Percentiles rank a stretch among this genome's conserved stretches.
These are phyloP conservation scores for Kodamaea jinghongensis DNA, from an alignment of 805 yeast genomes.

Conservation along the genomic window DNA sequence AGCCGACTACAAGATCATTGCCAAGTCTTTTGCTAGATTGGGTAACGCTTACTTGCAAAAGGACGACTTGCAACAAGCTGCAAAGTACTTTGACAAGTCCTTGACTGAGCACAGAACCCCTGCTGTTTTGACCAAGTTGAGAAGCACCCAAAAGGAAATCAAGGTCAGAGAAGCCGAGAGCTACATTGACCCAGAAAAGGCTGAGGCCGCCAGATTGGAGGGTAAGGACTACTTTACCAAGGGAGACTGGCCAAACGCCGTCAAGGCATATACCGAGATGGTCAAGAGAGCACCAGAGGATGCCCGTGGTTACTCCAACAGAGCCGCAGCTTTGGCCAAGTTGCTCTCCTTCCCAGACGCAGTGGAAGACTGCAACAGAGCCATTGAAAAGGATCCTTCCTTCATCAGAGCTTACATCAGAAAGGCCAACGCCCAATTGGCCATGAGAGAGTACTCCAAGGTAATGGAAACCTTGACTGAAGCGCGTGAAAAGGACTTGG, in stretches of 20 bases:
- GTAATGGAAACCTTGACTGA: conserved; percentile 76
- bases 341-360: conserved; percentile 97
- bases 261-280: conserved; percentile 93
- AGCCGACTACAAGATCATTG: conserved; percentile 88
- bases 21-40: conserved; percentile 89
- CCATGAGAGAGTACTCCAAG: conserved; percentile 80
- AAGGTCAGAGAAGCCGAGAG: conserved; percentile 74
- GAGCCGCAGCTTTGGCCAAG: conserved; percentile 96
- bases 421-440: conserved; percentile 91
- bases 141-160: conserved; percentile 81
- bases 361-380: conserved; percentile 84
- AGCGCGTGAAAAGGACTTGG: conserved; percentile 75
- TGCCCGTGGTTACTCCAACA: conserved; percentile 94
- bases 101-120: conserved; percentile 97
- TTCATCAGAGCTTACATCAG: conserved; percentile 95
- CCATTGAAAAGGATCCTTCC: conserved; percentile 81
- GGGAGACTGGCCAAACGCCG: conserved; percentile 96
- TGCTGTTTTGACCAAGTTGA: conserved; percentile 81
- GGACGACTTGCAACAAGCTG: conserved; percentile 70
- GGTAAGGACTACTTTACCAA: conserved; percentile 88
- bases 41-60: conserved; percentile 80
- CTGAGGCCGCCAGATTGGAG: conserved; percentile 89
- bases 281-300: conserved; percentile 95
- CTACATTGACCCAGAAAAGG: conserved; percentile 85
- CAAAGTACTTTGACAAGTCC: conserved; percentile 79